Conservation (phyloP, 129 eudicot species). For the Mikania micrantha region DNA sequence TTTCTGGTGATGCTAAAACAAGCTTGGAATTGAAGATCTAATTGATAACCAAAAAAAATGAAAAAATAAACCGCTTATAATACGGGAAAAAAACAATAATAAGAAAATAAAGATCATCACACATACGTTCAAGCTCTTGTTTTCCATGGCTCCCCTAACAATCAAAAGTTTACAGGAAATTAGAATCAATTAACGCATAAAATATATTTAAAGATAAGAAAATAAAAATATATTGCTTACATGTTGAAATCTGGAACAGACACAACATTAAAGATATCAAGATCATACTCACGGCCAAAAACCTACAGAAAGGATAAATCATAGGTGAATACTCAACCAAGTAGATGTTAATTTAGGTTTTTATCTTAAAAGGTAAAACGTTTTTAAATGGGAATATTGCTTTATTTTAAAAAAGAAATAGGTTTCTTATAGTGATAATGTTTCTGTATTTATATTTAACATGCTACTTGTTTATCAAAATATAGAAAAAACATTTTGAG, state of each 20-base stretch:
- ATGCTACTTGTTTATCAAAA: not conserved
- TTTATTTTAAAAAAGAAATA: not conserved
- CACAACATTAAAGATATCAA: constrained; percentile 88
- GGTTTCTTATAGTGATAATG: not conserved
- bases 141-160: constrained; percentile 99
- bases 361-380: not conserved
- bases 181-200: not conserved
- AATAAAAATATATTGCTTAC: constrained; percentile 26
- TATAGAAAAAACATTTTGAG: not conserved
- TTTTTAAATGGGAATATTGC: not conserved
- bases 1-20: constrained; percentile 97
- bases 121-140: constrained; percentile 91
- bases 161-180: constrained; percentile 13
- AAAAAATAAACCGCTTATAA: not conserved
- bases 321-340: not conserved
- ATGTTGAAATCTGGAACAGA: constrained; percentile 97
- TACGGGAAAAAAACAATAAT: not conserved
- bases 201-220: not conserved
- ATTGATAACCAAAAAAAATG: not conserved
- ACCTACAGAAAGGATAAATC: constrained; percentile 29
- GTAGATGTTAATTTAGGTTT: not conserved
- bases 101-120: not conserved
- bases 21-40: constrained; percentile 93
- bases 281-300: constrained; percentile 90
- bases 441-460: not conserved